Conservation (phyloP, 2,329 filamentous ascomycete species). For the Fusarium miscanthi region DNA sequence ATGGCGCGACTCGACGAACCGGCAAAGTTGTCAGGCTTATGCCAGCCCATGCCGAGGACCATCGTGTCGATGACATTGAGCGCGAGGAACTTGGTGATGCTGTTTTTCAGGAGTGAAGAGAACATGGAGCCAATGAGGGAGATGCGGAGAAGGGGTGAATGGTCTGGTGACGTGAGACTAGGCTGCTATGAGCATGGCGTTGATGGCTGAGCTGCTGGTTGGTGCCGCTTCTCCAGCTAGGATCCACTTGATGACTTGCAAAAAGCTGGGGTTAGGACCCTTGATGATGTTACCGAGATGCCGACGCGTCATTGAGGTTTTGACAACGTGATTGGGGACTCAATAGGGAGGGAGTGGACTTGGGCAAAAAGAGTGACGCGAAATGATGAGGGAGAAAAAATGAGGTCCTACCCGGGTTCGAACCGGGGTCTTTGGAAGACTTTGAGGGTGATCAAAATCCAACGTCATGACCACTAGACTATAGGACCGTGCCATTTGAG, state of each 20-base stretch:
- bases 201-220: background rate
- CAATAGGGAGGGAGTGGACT: background rate
- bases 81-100: background rate
- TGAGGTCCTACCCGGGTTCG: conserved; percentile 30
- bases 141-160: background rate
- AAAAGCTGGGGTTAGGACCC: conserved; percentile 9
- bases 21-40: conserved; percentile 79
- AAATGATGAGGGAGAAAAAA: background rate
- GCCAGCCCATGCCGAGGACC: conserved; percentile 75
- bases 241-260: background rate
- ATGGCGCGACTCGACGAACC: conserved; percentile 78
- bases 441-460: conserved; percentile 17
- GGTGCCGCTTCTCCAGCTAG: background rate
- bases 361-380: background rate
- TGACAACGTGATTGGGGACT: no score
- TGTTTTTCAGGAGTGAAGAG: background rate
- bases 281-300: background rate
- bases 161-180: background rate
- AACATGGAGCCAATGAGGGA: background rate
- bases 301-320: background rate
- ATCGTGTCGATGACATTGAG: conserved; percentile 55
- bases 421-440: conserved; percentile 29
- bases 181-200: background rate
- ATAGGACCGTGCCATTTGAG: conserved; percentile 7
- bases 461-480: conserved; percentile 33